Base-by-base conservation (phyloP, 495 filamentous ascomycete species). In the Neurospora terricola region DNA sequence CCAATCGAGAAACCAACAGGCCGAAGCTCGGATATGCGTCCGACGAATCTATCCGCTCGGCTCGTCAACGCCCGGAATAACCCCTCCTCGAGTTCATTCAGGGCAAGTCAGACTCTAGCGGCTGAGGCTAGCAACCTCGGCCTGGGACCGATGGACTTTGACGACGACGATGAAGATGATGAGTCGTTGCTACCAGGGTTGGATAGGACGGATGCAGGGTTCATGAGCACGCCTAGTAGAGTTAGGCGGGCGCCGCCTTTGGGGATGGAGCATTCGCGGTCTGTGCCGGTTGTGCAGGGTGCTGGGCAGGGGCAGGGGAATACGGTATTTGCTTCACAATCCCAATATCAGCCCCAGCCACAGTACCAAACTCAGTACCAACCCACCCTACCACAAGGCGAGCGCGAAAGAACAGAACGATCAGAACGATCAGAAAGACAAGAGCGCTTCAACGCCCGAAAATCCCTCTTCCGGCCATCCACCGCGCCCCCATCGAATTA, bases 221-320 rank as follows among this genome's bases (percentile, higher is more conserved):
- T 79, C 21, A 79, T 79, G 80, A 78, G 76, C 75, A 81, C 80
- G 11, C 80, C 80, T 30, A 81, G 54, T 62, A 77, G 21, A 70
- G 73, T 54, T 74, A 77, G 73, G 78, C 76, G 3, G 75, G 77
- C 4, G 72, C 72, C n/a, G 45, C 45, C 45, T 23, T 12, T 54
- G 70, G 48, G n/a, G 34, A 48, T 76, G n/a, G n/a, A n/a, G n/a
- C n/a, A n/a, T n/a, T n/a, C n/a, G n/a, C n/a, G n/a, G n/a, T n/a
- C n/a, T n/a, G n/a, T n/a, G n/a, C n/a, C n/a, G n/a, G n/a, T n/a
- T n/a, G n/a, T n/a, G n/a, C n/a, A n/a, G n/a, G n/a, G n/a, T n/a
- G n/a, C n/a, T n/a, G n/a, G n/a, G n/a, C n/a, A n/a, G n/a, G n/a
- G n/a, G n/a, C n/a, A n/a, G n/a, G n/a, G n/a, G n/a, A 43, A 23